Conservation (phyloP, 2,329 filamentous ascomycete genomes). For the Alternaria sp. region DNA sequence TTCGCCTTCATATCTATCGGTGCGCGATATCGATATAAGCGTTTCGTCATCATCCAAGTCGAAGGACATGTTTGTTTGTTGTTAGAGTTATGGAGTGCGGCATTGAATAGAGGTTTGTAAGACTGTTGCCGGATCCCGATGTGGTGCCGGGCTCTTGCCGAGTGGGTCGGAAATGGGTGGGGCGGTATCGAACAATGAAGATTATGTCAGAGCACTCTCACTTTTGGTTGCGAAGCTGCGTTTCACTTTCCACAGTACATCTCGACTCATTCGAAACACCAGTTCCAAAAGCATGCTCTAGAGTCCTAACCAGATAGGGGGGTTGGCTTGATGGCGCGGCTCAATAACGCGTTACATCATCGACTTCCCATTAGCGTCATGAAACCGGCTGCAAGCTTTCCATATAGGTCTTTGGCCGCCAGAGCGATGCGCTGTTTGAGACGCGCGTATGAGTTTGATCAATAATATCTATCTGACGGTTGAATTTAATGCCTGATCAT, state of each 20-base stretch:
- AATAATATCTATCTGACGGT: not conserved
- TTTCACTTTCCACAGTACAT: not conserved
- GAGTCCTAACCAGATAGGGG: not conserved
- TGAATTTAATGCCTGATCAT: not conserved
- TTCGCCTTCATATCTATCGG: slow-evolving; percentile 38
- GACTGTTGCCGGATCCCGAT: slow-evolving; percentile 4
- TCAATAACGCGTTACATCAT: slow-evolving; percentile 1
- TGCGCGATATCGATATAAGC: not conserved
- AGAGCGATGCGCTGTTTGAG: not conserved
- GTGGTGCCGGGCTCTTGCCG: slow-evolving; percentile 6
- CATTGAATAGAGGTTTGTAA: not conserved
- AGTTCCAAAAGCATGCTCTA: not conserved
- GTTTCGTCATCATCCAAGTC: slow-evolving; percentile 15
- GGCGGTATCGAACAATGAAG: not conserved
- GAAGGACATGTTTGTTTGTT: slow-evolving; percentile 23
- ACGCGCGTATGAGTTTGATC: not conserved
- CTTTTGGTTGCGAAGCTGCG: not conserved
- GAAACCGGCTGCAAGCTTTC: not conserved
- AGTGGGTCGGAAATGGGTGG: not conserved
- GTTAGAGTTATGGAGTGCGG: not conserved
- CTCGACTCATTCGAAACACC: not conserved
- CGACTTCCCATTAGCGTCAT: not conserved
- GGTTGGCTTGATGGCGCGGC: not conserved
- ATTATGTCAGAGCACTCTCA: not conserved
- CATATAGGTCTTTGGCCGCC: not conserved